Base-by-base conservation (phyloP, 2,329 filamentous ascomycete genomes). In the Elsinoe perseae region DNA sequence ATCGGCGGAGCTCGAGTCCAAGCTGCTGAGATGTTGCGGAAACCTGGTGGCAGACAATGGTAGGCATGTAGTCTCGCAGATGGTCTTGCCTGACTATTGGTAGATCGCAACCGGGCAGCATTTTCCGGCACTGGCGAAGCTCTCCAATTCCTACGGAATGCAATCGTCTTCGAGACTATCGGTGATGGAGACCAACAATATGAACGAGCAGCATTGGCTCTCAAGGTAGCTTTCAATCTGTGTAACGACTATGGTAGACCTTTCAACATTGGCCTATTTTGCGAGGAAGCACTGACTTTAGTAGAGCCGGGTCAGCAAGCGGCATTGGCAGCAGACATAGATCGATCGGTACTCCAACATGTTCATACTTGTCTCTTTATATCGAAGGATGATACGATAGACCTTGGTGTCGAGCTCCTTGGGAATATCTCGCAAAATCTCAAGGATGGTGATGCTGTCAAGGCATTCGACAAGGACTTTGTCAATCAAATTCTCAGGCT, bases 1-100 rank as follows among this genome's bases (percentile, higher is more conserved):
- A 46, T 34, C 42, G 3, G 20, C 40, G 25, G 40, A 44, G 20
- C 20, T 43, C 18, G 56, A 25, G 18, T 25, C 4, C n/a, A 32
- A 58, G 54, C 6, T 57, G 25, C 53, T 61, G 12, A 56, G 56
- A 18, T 61, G 59, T n/a, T 36, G 57, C 12, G 59, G 59, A 38
- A 61, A 61, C 44, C 38, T 59, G 30, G 44, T 61, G 20, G 54
- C 57, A 10, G 59, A 61, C 27, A 58, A 61, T 40, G 54, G 57
- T 59, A 57, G 38, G 56, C 30, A n/a, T 9, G 36, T n/a, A 36
- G 38, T 9, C 27, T 16, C 25, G 4, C 1, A 3, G 5, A 10
- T 18, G 27, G 12, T 5, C 20, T 25, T 12, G 4, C 20, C 16
- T 42, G 52, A 54, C 46, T 10, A 3, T 16, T 30, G 25, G 27